phyloP scores from a whole-genome alignment of 2,329 filamentous ascomycete species.

The Lasiodiplodia citricola region DNA sequence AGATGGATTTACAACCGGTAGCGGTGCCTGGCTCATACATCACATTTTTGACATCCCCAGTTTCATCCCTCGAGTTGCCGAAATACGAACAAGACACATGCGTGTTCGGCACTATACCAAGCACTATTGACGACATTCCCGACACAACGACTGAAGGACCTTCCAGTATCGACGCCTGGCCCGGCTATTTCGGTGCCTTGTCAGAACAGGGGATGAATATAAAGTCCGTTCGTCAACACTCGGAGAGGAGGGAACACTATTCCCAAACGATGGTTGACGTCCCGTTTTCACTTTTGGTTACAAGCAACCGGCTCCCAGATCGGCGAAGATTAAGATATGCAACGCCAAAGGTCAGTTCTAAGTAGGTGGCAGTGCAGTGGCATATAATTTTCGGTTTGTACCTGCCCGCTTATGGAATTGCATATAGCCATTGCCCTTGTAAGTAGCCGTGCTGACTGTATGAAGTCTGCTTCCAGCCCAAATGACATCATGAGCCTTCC shows the following conservation, averaged over 20 bases:
- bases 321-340: too few relatives aligned
- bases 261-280: constrained; percentile 1
- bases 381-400: neutral
- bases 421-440: neutral
- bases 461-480: neutral
- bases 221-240: neutral
- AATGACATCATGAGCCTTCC: neutral
- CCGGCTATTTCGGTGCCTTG: constrained; percentile 64
- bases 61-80: neutral
- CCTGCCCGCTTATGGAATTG: too few relatives aligned
- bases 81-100: neutral
- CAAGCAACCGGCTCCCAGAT: neutral
- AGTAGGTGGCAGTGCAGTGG: neutral
- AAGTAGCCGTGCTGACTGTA: neutral
- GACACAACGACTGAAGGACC: constrained; percentile 27
- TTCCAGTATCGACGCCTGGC: constrained; percentile 31
- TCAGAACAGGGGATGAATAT: constrained; percentile 60
- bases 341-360: constrained; percentile 13
- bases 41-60: constrained; percentile 42
- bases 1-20: constrained; percentile 55
- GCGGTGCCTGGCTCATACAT: constrained; percentile 68
- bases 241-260: neutral
- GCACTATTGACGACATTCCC: constrained; percentile 48
- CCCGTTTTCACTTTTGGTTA: constrained; percentile 10
- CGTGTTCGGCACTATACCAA: constrained; percentile 48